phyloP scores from a whole-genome alignment of 495 filamentous ascomycete genomes.

The Xylaria acuta region DNA sequence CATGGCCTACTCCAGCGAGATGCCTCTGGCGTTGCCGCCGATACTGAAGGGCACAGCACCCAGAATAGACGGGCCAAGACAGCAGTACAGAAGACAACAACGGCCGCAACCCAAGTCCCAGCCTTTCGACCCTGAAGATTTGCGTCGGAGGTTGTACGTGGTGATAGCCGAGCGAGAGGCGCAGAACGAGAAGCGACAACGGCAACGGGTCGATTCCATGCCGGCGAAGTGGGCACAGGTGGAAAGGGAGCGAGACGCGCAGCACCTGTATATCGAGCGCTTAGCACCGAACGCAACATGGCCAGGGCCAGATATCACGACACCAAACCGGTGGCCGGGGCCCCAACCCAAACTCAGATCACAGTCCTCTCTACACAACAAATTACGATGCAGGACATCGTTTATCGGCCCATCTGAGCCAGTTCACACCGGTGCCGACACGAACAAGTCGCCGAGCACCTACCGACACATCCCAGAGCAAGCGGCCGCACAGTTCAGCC shows the following conservation, averaged over 20 bases:
- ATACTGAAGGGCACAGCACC: slow-evolving; percentile 1
- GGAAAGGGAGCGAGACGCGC: slow-evolving; percentile 29
- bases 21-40: slow-evolving; percentile 17
- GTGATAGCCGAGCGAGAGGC: slow-evolving; percentile 53
- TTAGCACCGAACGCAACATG: slow-evolving; percentile 24
- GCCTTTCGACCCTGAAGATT: slow-evolving; percentile 57
- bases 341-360: slow-evolving; percentile 26
- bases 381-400: slow-evolving; percentile 27
- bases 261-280: slow-evolving; percentile 8
- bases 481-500: slow-evolving; percentile 56
- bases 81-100: slow-evolving; percentile 23
- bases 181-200: slow-evolving; percentile 30
- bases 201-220: slow-evolving; percentile 25
- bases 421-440: slow-evolving; percentile 3
- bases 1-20: slow-evolving; percentile 33
- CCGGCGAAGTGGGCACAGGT: slow-evolving; percentile 26
- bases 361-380: slow-evolving; percentile 35
- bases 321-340: slow-evolving; percentile 19
- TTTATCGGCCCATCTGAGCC: slow-evolving; percentile 8
- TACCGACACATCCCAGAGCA: slow-evolving; percentile 51
- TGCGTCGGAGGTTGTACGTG: slow-evolving; percentile 52
- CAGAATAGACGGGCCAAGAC: slow-evolving; percentile 30
- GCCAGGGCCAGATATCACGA: slow-evolving; percentile 16
- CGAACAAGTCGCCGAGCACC: not conserved
- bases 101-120: slow-evolving; percentile 43